These are phyloP conservation scores for Vitis hybrid DNA, from an alignment of 177 flowering plant species.

Conservation along the genomic window DNA sequence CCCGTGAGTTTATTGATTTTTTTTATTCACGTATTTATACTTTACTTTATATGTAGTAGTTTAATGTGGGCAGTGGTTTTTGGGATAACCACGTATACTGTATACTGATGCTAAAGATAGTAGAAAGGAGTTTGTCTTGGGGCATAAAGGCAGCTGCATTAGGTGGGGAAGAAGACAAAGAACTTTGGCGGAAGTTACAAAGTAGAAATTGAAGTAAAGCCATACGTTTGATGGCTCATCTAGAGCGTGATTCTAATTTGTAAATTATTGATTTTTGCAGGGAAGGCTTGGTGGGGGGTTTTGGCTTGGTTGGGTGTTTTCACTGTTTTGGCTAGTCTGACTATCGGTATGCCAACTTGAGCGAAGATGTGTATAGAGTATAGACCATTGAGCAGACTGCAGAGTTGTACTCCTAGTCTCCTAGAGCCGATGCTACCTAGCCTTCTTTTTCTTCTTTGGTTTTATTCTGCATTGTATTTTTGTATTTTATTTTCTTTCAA, in stretches of 20 bases:
- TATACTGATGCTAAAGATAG: not conserved
- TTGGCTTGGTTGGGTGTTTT: slow-evolving; percentile 6
- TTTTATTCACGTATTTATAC: not conserved
- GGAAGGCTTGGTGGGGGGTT: slow-evolving; percentile 13
- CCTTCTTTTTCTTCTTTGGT: no score
- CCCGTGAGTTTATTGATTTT: slow-evolving; percentile 12
- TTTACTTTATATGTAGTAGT: not conserved
- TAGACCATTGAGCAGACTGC: no score
- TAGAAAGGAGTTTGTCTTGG: not conserved
- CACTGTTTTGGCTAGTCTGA: slow-evolving; percentile 9
- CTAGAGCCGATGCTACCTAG: not conserved
- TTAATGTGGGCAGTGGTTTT: no score
- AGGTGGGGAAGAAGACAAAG: not conserved
- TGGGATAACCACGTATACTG: not conserved
- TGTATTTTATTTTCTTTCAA: no score
- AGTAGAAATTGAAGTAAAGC: not conserved
- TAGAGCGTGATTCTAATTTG: not conserved
- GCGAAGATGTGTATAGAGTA: not conserved
- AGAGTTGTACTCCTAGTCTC: no score
- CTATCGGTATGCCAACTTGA: not conserved
- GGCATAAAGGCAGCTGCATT: slow-evolving; percentile 1
- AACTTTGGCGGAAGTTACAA: not conserved
- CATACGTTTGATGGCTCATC: not conserved
- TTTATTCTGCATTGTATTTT: no score
- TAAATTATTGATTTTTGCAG: slow-evolving; percentile 8